Percentiles rank a stretch among this genome's conserved stretches.
Evolutionary conservation across 2,329 filamentous ascomycete genomes (phyloP).

Genomic region (Lecanicillium sp.): DNA sequence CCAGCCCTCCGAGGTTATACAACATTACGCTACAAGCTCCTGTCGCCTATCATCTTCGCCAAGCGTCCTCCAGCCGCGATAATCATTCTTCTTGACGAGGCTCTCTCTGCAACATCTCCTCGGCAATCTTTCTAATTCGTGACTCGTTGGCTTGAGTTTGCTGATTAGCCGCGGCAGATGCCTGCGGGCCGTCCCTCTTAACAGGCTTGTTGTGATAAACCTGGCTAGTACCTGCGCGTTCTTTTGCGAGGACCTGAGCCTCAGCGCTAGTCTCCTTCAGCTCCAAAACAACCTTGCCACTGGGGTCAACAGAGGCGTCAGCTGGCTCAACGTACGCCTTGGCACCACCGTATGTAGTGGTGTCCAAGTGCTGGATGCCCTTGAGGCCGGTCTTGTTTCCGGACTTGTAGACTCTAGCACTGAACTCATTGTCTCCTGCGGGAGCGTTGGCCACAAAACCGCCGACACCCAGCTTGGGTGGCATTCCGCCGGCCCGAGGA

Average conservation of each 20-base stretch:
- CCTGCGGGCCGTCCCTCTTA: slow-evolving; percentile 13
- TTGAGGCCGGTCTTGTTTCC: slow-evolving; percentile 18
- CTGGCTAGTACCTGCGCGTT: slow-evolving; percentile 28
- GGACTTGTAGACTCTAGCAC: slow-evolving; percentile 16
- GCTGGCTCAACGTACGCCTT: slow-evolving; percentile 44
- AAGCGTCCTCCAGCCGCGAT: no score
- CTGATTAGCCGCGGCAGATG: slow-evolving; percentile 1
- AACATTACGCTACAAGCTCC: slow-evolving; percentile 1
- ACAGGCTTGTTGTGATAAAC: slow-evolving; percentile 21
- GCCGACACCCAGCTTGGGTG: slow-evolving; percentile 42
- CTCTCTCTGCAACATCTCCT: slow-evolving; percentile 3
- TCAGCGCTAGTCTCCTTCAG: slow-evolving; percentile 30
- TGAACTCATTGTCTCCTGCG: slow-evolving; percentile 33
- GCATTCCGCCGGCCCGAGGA: slow-evolving; percentile 27
- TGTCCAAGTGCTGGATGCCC: slow-evolving; percentile 35
- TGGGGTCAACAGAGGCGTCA: slow-evolving; percentile 37
- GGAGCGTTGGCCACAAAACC: slow-evolving; percentile 42
- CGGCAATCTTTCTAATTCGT: neutral
- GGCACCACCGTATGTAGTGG: slow-evolving; percentile 39
- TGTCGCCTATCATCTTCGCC: no score
- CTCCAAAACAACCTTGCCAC: slow-evolving; percentile 38
- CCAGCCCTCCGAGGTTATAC: slow-evolving; percentile 17
- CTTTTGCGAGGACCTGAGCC: slow-evolving; percentile 36
- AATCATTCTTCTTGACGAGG: slow-evolving; percentile 4
- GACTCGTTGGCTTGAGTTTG: neutral